Percentiles rank a stretch among this genome's conserved stretches.
These are phyloP conservation scores for Vitis cinerea DNA, from an alignment of 164 flowering plant species.

Conservation along the genomic window DNA sequence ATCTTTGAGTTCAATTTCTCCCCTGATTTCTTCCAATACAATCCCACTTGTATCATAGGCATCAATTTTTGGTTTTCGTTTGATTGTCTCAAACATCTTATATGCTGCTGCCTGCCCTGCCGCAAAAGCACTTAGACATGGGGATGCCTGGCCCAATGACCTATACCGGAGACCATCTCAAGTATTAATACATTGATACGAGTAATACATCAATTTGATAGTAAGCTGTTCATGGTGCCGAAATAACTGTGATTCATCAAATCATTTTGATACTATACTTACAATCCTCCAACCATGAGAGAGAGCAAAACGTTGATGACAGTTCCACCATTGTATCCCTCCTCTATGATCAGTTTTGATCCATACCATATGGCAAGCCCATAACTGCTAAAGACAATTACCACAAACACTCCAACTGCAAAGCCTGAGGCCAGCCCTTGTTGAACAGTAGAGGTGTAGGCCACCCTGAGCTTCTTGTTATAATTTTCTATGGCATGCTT, in stretches of 20 bases:
- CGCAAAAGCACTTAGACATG: conserved; percentile 24
- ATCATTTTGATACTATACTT: neutral
- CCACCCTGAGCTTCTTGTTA: conserved; percentile 5
- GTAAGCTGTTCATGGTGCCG: no score
- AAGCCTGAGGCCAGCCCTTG: conserved; percentile 20
- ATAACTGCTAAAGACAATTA: conserved; percentile 13
- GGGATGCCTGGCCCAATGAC: conserved; percentile 27
- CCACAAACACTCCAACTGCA: conserved; percentile 11
- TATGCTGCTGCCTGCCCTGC: conserved; percentile 29
- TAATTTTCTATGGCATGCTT: conserved; percentile 19
- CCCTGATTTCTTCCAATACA: conserved; percentile 11
- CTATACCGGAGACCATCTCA: conserved; percentile 5
- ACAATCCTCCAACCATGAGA: conserved; percentile 21
- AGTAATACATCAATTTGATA: no score
- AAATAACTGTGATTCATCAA: no score
- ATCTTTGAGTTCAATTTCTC: conserved; percentile 17
- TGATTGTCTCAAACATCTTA: conserved; percentile 26
- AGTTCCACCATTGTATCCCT: conserved; percentile 20
- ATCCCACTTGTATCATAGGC: conserved; percentile 16
- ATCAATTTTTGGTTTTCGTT: conserved; percentile 24
- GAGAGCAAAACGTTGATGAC: conserved; percentile 20
- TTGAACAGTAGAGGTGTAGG: conserved; percentile 13
- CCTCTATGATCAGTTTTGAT: conserved; percentile 16
- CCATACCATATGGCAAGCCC: conserved; percentile 27
- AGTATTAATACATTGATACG: no score